Evolutionary conservation across 306 rosid species (phyloP), one percentile per base, ranked within the genome.

Genomic region (Oemleria cerasiformis): DNA sequence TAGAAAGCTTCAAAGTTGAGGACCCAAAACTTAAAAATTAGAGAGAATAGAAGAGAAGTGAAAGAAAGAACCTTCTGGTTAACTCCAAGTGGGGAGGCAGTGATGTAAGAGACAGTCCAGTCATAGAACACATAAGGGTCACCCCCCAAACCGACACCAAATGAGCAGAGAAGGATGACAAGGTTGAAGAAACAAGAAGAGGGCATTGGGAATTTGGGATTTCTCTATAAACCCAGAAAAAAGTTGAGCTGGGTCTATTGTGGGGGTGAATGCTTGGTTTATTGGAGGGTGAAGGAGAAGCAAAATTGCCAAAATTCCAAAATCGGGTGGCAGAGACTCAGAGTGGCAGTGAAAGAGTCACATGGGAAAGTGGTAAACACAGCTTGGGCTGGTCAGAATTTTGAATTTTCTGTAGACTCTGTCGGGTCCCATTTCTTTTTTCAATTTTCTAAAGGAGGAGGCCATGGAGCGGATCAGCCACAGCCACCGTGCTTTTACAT

Each of bases 111-210:
- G 66, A 86, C 88, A 58, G 91, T 75, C 98, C 98, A 92, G 66
- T 92, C 96, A 72, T 58, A 87, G 88, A 73, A 92, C 65, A 83
- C 85, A 60, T 68, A 88, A 43, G 97, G 96, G 70, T 92, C 98
- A 15, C 88, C 84, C 0, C 96, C 86, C 57, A 86, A 81, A 86
- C 80, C 88, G 77, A 80, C 57, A 47, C 64, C 61, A 5, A 72
- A 51, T 59, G 84, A 77, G 68, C 82, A 86, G 4, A 84, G 60
- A 36, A 85, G 77, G 38, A 66, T 47, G 25, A 72, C 76, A 73
- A 74, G 38, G 53, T 79, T 67, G 66, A 84, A 78, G 47, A 70
- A 75, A 48, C 84, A 75, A 60, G 79, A 66, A 44, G 75, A 63
- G 57, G 81, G 79, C 86, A 83, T 83, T 53, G 83, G 83, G 55